These are phyloP conservation scores for Lepiota brunneoincarnata DNA, from an alignment of 768 basidiomycete genomes.

Conservation along the genomic window DNA sequence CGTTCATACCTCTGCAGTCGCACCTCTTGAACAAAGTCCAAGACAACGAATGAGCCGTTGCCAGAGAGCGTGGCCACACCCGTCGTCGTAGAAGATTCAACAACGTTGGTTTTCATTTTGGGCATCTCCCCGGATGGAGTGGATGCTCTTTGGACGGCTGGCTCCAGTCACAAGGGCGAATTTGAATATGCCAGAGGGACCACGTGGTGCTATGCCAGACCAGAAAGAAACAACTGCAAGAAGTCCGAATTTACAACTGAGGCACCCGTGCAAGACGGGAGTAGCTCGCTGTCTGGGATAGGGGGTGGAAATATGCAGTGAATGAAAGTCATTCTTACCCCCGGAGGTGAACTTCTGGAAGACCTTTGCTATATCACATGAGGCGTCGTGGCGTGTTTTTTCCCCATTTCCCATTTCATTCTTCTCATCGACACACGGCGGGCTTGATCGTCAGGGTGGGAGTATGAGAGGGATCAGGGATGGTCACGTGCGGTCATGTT, in stretches of 20 bases:
- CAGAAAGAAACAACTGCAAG: neutral
- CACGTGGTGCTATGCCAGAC: constrained; percentile 27
- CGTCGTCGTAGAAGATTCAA: constrained; percentile 13
- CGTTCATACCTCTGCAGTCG: neutral
- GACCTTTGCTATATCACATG: neutral
- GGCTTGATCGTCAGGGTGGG: no score
- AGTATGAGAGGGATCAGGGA: no score
- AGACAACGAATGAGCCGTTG: constrained; percentile 31
- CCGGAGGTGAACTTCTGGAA: neutral
- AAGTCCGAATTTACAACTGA: neutral
- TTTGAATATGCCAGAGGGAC: constrained; percentile 43
- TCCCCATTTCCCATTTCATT: no score
- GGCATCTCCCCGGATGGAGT: constrained; percentile 24
- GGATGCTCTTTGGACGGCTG: constrained; percentile 29
- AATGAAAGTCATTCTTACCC: neutral
- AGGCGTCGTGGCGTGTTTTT: neutral
- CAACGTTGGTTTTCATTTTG: constrained; percentile 22
- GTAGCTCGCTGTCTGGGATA: neutral
- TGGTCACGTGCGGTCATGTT: neutral
- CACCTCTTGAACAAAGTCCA: constrained; percentile 40
- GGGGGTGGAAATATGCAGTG: neutral
- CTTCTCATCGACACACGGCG: no score
- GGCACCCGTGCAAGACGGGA: neutral
- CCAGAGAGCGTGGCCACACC: constrained; percentile 26
- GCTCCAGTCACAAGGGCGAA: constrained; percentile 31